These are phyloP conservation scores for Blastocystis sp. DNA, from an alignment of 352 stramenopile genomes.

Conservation along the genomic window DNA sequence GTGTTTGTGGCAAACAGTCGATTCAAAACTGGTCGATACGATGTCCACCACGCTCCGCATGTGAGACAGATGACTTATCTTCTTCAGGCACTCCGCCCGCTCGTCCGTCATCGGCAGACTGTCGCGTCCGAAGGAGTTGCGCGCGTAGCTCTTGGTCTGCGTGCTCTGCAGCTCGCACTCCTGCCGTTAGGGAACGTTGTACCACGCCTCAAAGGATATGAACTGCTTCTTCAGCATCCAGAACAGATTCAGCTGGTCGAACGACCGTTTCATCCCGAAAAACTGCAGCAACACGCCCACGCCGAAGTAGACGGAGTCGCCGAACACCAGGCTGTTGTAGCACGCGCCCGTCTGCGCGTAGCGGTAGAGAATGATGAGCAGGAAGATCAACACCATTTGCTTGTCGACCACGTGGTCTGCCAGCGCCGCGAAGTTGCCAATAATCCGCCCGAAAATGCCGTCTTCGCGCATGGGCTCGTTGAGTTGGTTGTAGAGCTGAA, in stretches of 20 bases:
- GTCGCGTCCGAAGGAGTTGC: not conserved
- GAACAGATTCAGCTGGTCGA: conserved; percentile 13
- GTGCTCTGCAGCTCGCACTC: not conserved
- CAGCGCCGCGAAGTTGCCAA: conserved; percentile 19
- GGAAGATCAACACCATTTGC: conserved; percentile 22
- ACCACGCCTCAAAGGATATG: conserved; percentile 29
- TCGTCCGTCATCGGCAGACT: not conserved
- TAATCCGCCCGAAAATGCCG: conserved; percentile 1
- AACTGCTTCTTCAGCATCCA: not conserved
- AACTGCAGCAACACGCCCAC: conserved; percentile 22
- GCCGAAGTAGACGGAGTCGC: conserved; percentile 1
- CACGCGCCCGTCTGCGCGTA: not conserved
- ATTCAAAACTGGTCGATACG: conserved; percentile 24
- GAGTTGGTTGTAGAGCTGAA: conserved; percentile 3
- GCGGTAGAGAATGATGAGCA: conserved; percentile 3
- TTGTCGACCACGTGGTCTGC: not conserved
- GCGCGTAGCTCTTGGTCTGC: not conserved
- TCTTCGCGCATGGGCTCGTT: not conserved
- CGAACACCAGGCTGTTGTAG: not conserved
- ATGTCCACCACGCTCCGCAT: not conserved
- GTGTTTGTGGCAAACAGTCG: not conserved
- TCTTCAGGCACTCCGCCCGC: conserved; percentile 7
- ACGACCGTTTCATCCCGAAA: not conserved
- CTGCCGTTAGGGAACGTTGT: conserved; percentile 8
- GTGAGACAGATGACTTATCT: not conserved